Base-by-base conservation (phyloP, 108 stramenopile genomes). In the Skeletonema marinoi region DNA sequence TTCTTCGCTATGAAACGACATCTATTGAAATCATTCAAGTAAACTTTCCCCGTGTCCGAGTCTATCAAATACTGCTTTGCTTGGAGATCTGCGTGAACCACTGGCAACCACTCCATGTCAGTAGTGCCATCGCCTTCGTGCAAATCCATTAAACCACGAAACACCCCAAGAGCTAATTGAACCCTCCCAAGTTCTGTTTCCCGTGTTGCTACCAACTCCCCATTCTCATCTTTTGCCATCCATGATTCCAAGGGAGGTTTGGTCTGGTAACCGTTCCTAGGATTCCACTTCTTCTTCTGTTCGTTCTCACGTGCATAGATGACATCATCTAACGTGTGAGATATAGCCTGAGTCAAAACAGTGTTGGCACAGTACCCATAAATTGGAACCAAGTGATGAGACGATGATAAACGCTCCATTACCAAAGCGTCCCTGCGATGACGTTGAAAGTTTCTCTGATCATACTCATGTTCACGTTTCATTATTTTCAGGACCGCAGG, bases 11-110 rank as follows among this genome's bases (percentile, higher is more conserved):
- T 61, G 78, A 96, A 90, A 10, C 94, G 88, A 77, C 94, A 96
- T 7, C 94, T 86, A 75, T 96, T 96, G 74, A 96, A 96, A 78
- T 96, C 94, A 65, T 93, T 96, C 36, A 96, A 39, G 60, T 90
- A 91, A 21, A 96, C 70, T 13, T 56, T 71, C 6, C 80, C 80
- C 4, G 74, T 73, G 21, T 25, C 29, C 13, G 82, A 61, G 56
- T 82, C 81, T 3, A 96, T 78, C 65, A 96, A 68, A 68, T 91
- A 93, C 77, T 96, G 94, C 48, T 88, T 89, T 3, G 90, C 65
- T 59, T 88, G 87, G 4, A 93, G 51, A 77, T 96, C 94, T 19
- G 92, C 92, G 74, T 96, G 94, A 21, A 93, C 78, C 35, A 91
- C 87, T 32, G 82, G 82, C 4, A 63, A 71, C 85, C 64, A 81